Percentiles rank a stretch among this genome's conserved stretches.
phyloP scores from a whole-genome alignment of 345 rosid genomes.

The Hibiscus mutabilis region DNA sequence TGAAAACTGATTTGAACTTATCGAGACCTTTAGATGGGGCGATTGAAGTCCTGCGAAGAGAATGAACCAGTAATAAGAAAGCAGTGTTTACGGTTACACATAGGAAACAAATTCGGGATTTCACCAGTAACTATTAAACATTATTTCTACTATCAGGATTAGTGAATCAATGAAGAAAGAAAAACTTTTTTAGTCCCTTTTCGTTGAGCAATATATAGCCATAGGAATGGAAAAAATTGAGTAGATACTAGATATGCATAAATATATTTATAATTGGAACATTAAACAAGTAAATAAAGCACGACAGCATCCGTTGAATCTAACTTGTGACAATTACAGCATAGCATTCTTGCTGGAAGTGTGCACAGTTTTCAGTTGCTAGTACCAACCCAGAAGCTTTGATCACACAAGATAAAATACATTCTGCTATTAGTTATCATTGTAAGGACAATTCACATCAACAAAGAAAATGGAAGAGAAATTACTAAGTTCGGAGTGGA shows the following conservation, averaged over 20 bases:
- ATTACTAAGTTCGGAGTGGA: too few relatives aligned
- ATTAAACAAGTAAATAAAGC: not conserved
- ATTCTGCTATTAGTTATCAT: not conserved
- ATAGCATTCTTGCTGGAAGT: not conserved
- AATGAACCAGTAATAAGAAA: not conserved
- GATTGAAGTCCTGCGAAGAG: slow-evolving; percentile 36
- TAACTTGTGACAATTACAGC: not conserved
- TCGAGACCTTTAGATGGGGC: slow-evolving; percentile 34
- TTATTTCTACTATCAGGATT: not conserved
- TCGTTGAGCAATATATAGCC: not conserved
- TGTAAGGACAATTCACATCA: not conserved
- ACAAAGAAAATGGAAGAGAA: too few relatives aligned
- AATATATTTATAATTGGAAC: not conserved
- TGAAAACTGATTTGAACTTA: slow-evolving; percentile 35
- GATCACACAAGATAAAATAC: not conserved
- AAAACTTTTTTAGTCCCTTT: not conserved
- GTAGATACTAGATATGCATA: not conserved
- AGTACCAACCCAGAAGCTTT: not conserved
- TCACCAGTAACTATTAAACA: not conserved
- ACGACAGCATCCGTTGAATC: not conserved
- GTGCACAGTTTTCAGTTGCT: not conserved
- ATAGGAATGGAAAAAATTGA: not conserved
- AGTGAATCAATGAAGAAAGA: not conserved
- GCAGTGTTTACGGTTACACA: not conserved
- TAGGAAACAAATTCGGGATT: not conserved